Conservation (phyloP, 805 yeast species). For the Starmerella sirachaensis region DNA sequence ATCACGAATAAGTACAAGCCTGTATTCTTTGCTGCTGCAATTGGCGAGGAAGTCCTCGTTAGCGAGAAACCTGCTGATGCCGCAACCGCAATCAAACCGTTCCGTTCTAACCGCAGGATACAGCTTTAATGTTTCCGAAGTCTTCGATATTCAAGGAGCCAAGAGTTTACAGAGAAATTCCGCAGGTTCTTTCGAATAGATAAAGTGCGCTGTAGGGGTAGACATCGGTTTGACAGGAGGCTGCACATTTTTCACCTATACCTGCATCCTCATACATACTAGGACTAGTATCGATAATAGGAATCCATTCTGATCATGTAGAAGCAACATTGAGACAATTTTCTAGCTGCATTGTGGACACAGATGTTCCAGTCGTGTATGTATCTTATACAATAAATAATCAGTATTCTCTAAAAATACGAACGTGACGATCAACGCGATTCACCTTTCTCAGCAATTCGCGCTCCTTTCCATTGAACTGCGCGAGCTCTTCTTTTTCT, state of each 20-base stretch:
- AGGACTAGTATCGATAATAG: too few species aligned
- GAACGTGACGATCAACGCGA: conserved; percentile 29
- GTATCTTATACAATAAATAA: neutral
- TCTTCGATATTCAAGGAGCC: neutral
- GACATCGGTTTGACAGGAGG: too few species aligned
- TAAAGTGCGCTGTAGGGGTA: neutral
- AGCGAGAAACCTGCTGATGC: conserved; percentile 60
- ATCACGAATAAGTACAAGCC: conserved; percentile 65
- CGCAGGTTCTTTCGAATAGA: neutral
- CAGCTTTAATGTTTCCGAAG: conserved; percentile 1
- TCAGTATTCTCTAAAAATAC: conserved; percentile 32
- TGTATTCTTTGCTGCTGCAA: conserved; percentile 44
- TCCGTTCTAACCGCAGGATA: conserved; percentile 26
- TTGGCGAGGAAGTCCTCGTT: conserved; percentile 48
- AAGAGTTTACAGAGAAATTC: neutral
- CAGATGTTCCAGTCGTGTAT: neutral
- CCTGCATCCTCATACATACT: too few species aligned
- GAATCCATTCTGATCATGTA: neutral
- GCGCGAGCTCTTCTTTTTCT: conserved; percentile 61
- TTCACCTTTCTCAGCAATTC: conserved; percentile 26
- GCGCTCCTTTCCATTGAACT: conserved; percentile 32
- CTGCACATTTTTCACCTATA: too few species aligned
- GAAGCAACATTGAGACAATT: neutral
- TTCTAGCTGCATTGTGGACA: neutral
- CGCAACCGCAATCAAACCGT: conserved; percentile 30